phyloP scores from a whole-genome alignment of 805 yeast genomes.

The Metschnikowia aberdeeniae region DNA sequence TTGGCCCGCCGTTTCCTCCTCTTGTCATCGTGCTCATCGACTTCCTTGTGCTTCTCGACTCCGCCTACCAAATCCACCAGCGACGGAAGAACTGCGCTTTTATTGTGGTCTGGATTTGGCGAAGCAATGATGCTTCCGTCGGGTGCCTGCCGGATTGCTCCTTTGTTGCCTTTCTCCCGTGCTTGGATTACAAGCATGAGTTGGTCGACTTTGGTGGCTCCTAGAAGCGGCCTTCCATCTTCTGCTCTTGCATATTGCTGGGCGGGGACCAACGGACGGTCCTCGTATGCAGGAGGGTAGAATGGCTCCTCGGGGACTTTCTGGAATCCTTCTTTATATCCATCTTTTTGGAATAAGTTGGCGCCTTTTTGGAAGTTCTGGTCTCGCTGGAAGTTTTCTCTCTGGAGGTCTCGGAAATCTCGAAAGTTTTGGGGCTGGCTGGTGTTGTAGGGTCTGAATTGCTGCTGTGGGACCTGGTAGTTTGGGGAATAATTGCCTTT shows the following conservation, averaged over 20 bases:
- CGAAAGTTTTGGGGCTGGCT: too few species aligned
- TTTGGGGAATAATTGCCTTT: neutral
- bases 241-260: constrained; percentile 48
- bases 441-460: neutral
- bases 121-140: constrained; percentile 66
- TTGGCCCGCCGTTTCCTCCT: constrained; percentile 33
- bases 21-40: constrained; percentile 19
- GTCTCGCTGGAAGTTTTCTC: neutral
- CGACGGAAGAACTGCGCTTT: constrained; percentile 45
- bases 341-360: neutral
- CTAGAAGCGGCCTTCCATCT: constrained; percentile 67
- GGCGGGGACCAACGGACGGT: constrained; percentile 38
- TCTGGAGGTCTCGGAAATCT: neutral
- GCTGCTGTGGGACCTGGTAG: neutral
- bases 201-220: constrained; percentile 88
- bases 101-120: constrained; percentile 17
- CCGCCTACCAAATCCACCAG: constrained; percentile 73
- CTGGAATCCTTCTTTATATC: neutral
- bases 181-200: constrained; percentile 90
- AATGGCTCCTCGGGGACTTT: neutral
- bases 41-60: constrained; percentile 50
- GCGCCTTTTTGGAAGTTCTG: neutral
- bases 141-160: constrained; percentile 56
- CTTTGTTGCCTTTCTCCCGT: constrained; percentile 69
- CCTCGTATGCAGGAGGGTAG: neutral